Evolutionary conservation across 2,329 filamentous ascomycete genomes (phyloP).

Genomic region (Talaromyces sp.): DNA sequence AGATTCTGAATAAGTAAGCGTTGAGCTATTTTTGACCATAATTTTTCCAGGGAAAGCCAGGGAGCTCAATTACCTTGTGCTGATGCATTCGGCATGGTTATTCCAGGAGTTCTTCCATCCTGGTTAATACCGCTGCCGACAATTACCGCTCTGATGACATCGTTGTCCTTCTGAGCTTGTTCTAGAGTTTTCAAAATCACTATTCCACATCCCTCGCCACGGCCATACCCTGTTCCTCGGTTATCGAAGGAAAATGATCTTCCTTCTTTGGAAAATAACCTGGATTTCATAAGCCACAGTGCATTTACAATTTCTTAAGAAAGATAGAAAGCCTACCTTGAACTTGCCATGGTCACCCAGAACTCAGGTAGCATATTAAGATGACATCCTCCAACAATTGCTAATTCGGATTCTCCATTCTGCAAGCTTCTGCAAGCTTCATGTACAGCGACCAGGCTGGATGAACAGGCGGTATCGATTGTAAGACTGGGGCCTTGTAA

Average conservation of each 20-base stretch:
- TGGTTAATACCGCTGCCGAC: constrained; percentile 13
- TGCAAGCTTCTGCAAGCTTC: constrained; percentile 27
- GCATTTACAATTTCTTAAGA: constrained; percentile 7
- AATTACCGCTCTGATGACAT: constrained; percentile 28
- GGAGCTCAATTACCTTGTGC: constrained; percentile 40
- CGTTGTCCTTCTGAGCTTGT: constrained; percentile 49
- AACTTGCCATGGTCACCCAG: not conserved
- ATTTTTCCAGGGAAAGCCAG: not conserved
- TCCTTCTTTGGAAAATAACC: constrained; percentile 55
- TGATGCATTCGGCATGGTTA: constrained; percentile 49
- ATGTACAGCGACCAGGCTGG: constrained; percentile 32
- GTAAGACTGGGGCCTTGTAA: constrained; percentile 18
- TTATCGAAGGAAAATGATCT: constrained; percentile 37
- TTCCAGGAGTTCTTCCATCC: constrained; percentile 52
- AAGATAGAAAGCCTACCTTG: constrained; percentile 7
- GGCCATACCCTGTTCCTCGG: not conserved
- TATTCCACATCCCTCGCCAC: constrained; percentile 13
- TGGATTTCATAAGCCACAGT: constrained; percentile 16
- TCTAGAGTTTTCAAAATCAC: constrained; percentile 48
- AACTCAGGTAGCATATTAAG: constrained; percentile 13
- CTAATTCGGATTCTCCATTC: constrained; percentile 20
- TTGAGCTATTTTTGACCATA: constrained; percentile 13
- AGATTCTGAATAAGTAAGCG: constrained; percentile 9
- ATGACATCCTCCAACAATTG: constrained; percentile 18
- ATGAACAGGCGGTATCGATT: constrained; percentile 27